phyloP scores from a whole-genome alignment of 176 grass and related monocot species.

The Bromus sterilis region DNA sequence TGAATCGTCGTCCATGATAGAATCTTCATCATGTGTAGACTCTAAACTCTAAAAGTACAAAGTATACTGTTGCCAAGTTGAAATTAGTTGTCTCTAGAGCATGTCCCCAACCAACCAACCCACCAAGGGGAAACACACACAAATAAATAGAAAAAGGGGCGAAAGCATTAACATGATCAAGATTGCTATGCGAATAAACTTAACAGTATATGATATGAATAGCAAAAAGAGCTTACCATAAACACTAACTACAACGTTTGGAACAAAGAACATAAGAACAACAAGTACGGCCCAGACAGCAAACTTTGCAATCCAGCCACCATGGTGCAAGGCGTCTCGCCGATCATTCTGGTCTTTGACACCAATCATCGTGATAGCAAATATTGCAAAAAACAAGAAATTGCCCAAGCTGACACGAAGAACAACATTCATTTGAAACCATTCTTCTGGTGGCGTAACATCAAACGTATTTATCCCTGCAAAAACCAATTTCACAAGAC shows the following conservation, averaged over 20 bases:
- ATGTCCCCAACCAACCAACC: background rate
- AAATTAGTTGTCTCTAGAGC: background rate
- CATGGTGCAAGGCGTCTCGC: constrained; percentile 89
- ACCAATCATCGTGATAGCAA: constrained; percentile 86
- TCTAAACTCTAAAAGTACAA: background rate
- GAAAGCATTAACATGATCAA: background rate
- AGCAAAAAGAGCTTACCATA: constrained; percentile 53
- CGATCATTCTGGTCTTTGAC: constrained; percentile 88
- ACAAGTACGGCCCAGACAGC: constrained; percentile 74
- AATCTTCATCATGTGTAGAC: background rate
- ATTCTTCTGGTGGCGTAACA: constrained; percentile 48
- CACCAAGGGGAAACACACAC: background rate
- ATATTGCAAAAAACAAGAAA: constrained; percentile 87
- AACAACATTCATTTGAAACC: constrained; percentile 92
- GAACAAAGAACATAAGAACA: constrained; percentile 87
- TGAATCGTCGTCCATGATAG: background rate
- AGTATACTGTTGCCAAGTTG: background rate
- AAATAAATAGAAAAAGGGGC: background rate
- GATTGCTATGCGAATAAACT: constrained; percentile 1
- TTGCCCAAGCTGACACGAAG: constrained; percentile 89
- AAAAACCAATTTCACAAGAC: background rate
- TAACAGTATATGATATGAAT: constrained; percentile 2
- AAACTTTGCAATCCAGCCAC: constrained; percentile 86
- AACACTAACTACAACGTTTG: constrained; percentile 72
- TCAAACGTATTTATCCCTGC: constrained; percentile 52